These are phyloP conservation scores for Tuber magnatum DNA, from an alignment of 495 filamentous ascomycete genomes.

Conservation along the genomic window DNA sequence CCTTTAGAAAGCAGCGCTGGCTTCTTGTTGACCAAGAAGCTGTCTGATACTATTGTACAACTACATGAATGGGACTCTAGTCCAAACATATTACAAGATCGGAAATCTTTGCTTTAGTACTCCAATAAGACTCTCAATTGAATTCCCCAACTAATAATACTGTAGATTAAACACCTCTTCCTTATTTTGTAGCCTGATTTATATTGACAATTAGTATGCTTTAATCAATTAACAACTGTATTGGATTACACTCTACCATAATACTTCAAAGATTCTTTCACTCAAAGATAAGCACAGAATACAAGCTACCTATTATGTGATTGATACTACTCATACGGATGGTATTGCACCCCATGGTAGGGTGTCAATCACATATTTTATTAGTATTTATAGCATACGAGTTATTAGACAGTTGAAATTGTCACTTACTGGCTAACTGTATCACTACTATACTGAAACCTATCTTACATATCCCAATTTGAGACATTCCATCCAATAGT, in stretches of 20 bases:
- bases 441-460: slow-evolving; percentile 2
- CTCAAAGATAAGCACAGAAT: too few relatives aligned
- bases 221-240: not conserved
- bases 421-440: not conserved
- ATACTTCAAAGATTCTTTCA: too few relatives aligned
- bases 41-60: too few relatives aligned
- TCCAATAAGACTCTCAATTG: slow-evolving; percentile 16
- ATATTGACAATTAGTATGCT: slow-evolving; percentile 4
- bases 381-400: not conserved
- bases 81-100: too few relatives aligned
- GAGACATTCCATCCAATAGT: not conserved
- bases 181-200: too few relatives aligned
- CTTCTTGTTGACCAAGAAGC: too few relatives aligned
- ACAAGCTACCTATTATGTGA: too few relatives aligned
- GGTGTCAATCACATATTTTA: slow-evolving; percentile 4
- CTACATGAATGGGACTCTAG: too few relatives aligned
- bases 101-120: slow-evolving; percentile 13
- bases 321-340: not conserved
- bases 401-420: not conserved
- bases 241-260: not conserved
- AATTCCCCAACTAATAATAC: slow-evolving; percentile 14
- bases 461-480: not conserved
- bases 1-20: too few relatives aligned
- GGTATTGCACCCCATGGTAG: slow-evolving; percentile 13
- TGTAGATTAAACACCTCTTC: slow-evolving; percentile 16